Evolutionary conservation across 202 grass and related monocot genomes (phyloP), one percentile per base, ranked within the genome.

Genomic region (Carex arenaria): DNA sequence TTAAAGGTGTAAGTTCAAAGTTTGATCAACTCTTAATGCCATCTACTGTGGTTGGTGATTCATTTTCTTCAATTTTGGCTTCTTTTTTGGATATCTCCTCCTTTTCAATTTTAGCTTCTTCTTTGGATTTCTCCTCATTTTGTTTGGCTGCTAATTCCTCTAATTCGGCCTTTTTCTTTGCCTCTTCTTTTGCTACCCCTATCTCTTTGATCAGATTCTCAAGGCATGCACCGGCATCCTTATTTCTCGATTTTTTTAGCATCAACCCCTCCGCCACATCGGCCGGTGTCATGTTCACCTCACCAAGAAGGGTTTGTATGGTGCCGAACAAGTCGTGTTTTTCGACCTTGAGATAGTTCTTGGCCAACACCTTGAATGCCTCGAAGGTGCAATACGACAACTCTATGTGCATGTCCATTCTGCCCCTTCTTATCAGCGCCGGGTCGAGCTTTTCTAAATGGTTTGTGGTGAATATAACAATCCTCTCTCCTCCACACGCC

Each of bases 351-450:
- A 85, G 28, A 67, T 85, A 88, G 23, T 85, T 88, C 45, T 82
- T 82, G 23, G 77, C 76, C 56, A 88, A 45, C 19, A 81, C 61
- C 51, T 42, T 67, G 90, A 92, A 92, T 4, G 87, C 65, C 65
- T 85, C 79, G 34, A 75, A 62, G 10, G 51, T 0, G 55, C 90
- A 92, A 82, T 92, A 92, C 3, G 90, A 87, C 90, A 92, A 79
- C 90, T 87, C 82, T 40, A 92, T 86, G 79, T 92, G 90, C 90
- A 70, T 83, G 79, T 92, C 90, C 90, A 92, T 92, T 20, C 90
- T n/a, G 15, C 90, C 90, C 1, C 82, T 86, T 26, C 87, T 80
- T 77, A 92, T 87, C 56, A 92, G 59, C 19, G 87, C 90, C 10
- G 85, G 72, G 51, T 92, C 90, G 0, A 92, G 82, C 71, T 32